These are phyloP conservation scores for Taphrina sp. DNA, from an alignment of 1,139 yeast species.

Conservation along the genomic window DNA sequence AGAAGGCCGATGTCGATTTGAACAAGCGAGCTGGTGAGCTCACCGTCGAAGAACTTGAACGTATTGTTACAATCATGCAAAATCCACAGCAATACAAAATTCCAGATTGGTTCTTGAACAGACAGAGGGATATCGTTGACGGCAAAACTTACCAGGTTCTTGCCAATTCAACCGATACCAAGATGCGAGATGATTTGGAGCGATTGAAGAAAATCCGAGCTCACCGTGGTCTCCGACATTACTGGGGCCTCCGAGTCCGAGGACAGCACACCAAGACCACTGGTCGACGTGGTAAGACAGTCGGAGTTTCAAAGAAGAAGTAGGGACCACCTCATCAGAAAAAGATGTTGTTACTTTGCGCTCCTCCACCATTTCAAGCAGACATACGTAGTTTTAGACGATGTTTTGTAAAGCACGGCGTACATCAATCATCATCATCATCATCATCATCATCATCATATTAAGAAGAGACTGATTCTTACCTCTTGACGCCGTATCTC, in stretches of 20 bases:
- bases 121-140: slow-evolving; percentile 97
- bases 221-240: slow-evolving; percentile 99
- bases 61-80: slow-evolving; percentile 99
- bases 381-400: too few relatives aligned
- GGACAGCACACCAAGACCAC: slow-evolving; percentile 94
- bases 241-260: slow-evolving; percentile 87
- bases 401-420: too few relatives aligned
- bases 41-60: slow-evolving; percentile 99
- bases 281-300: slow-evolving; percentile 81
- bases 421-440: too few relatives aligned
- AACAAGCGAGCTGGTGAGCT: slow-evolving; percentile 99
- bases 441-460: too few relatives aligned
- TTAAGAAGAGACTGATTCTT: too few relatives aligned
- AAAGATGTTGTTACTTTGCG: too few relatives aligned
- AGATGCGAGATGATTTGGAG: slow-evolving; percentile 99
- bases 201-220: slow-evolving; percentile 99
- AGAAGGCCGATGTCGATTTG: slow-evolving; percentile 99
- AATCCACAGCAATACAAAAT: slow-evolving; percentile 99
- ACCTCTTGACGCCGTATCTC: too few relatives aligned
- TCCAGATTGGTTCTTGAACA: slow-evolving; percentile 99
- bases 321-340: slow-evolving; percentile 38
- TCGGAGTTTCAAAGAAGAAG: slow-evolving; percentile 48
- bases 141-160: slow-evolving; percentile 99
- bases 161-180: slow-evolving; percentile 98
- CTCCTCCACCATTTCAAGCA: too few relatives aligned